Conservation (phyloP, 305 asterid species). For the Petunia hybrid region DNA sequence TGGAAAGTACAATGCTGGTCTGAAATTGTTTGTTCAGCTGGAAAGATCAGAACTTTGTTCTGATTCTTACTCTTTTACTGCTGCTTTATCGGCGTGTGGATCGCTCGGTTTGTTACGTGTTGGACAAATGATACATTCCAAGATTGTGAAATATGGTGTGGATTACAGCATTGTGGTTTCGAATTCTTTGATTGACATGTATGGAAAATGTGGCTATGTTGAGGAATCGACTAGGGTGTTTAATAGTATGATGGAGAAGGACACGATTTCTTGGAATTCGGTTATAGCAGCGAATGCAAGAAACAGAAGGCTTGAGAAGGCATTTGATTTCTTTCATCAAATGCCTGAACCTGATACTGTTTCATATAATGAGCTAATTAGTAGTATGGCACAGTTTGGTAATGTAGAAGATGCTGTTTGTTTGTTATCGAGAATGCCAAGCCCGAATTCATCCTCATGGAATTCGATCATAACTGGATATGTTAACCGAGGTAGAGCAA, state of each 20-base stretch:
- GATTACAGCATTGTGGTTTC: slow-evolving; percentile 57
- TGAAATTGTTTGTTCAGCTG: slow-evolving; percentile 54
- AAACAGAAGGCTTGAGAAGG: slow-evolving; percentile 62
- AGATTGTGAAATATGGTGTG: slow-evolving; percentile 67
- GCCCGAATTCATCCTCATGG: slow-evolving; percentile 85
- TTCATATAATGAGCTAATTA: slow-evolving; percentile 70
- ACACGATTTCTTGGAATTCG: slow-evolving; percentile 74
- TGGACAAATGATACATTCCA: slow-evolving; percentile 70
- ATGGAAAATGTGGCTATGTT: slow-evolving; percentile 71
- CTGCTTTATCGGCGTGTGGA: slow-evolving; percentile 75
- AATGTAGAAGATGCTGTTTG: slow-evolving; percentile 62
- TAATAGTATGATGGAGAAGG: slow-evolving; percentile 50
- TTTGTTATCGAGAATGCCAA: slow-evolving; percentile 52
- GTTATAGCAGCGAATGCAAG: slow-evolving; percentile 76
- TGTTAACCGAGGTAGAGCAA: slow-evolving; percentile 58
- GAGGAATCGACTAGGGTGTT: slow-evolving; percentile 58
- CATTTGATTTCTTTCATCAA: slow-evolving; percentile 47
- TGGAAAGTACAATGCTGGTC: slow-evolving; percentile 60
- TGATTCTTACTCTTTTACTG: slow-evolving; percentile 70
- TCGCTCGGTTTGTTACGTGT: slow-evolving; percentile 49
- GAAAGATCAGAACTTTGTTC: slow-evolving; percentile 58
- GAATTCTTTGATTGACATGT: slow-evolving; percentile 81
- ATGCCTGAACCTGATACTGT: slow-evolving; percentile 73
- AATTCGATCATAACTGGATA: slow-evolving; percentile 78
- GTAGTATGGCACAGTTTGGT: slow-evolving; percentile 74